Percentiles rank a stretch among this genome's conserved stretches.
These are phyloP conservation scores for Umbelopsis ramanniana DNA, from an alignment of 192 early-diverging fungal species.

Conservation along the genomic window DNA sequence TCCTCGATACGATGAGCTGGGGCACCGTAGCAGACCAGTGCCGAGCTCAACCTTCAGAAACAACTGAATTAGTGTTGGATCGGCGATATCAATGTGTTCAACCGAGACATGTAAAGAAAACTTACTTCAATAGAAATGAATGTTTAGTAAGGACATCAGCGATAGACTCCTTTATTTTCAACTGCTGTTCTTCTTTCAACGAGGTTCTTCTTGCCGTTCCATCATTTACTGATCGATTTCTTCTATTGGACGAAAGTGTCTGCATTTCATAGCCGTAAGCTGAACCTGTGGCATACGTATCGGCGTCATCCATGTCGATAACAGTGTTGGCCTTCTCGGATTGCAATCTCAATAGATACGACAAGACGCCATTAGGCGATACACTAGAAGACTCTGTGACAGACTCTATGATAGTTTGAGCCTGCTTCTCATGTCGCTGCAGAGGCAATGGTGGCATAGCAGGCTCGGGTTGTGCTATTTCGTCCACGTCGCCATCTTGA, in stretches of 20 bases:
- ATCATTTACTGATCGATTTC: conserved; percentile 14
- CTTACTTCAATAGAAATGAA: conserved; percentile 1
- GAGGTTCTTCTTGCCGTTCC: conserved; percentile 31
- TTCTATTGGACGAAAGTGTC: neutral
- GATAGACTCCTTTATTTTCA: conserved; percentile 8
- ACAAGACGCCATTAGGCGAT: neutral
- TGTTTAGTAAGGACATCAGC: conserved; percentile 21
- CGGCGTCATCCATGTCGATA: conserved; percentile 7
- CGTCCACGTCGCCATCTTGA: neutral
- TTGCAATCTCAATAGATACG: conserved; percentile 4
- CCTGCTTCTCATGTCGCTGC: conserved; percentile 13
- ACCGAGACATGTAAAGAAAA: neutral
- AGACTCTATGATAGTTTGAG: conserved; percentile 17
- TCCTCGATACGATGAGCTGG: conserved; percentile 47
- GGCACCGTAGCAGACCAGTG: conserved; percentile 42
- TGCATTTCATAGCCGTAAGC: conserved; percentile 4
- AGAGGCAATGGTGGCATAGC: neutral
- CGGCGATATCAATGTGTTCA: neutral
- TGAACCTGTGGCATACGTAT: neutral
- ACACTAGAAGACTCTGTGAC: conserved; percentile 2
- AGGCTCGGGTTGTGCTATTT: neutral
- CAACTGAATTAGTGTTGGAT: neutral
- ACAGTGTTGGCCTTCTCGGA: conserved; percentile 11
- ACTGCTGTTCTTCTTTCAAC: conserved; percentile 13
- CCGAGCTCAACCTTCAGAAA: conserved; percentile 35